phyloP scores from a whole-genome alignment of 371 early-diverging fungal genomes.

The Enterospora canceri region DNA sequence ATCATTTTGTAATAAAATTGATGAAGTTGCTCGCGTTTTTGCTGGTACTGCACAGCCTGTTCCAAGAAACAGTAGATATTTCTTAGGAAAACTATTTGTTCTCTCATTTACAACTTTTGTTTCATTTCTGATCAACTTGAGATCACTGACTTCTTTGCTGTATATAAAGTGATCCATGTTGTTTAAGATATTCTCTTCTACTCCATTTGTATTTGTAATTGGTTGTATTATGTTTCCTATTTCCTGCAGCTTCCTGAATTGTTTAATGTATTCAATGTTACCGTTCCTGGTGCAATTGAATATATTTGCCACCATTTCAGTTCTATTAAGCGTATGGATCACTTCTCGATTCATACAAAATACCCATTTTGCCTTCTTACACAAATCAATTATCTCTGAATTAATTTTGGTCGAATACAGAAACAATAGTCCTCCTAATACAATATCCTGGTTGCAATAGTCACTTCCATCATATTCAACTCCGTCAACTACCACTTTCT shows the following conservation, averaged over 20 bases:
- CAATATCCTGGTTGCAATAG: conserved; percentile 31
- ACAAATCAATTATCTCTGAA: neutral
- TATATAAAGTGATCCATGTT: neutral
- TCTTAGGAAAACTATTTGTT: conserved; percentile 1
- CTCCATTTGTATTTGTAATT: neutral
- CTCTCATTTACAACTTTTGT: neutral
- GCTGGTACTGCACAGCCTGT: conserved; percentile 87
- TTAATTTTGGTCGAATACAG: neutral
- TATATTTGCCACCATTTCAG: conserved; percentile 2
- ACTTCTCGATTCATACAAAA: neutral
- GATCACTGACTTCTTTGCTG: neutral
- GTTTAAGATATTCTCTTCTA: neutral
- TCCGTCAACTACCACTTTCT: conserved; percentile 10
- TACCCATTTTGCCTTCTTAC: neutral
- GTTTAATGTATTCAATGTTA: neutral
- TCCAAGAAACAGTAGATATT: conserved; percentile 59
- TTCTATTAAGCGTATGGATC: neutral
- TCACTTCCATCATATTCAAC: conserved; percentile 25
- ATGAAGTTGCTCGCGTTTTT: conserved; percentile 77
- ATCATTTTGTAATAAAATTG: conserved; percentile 45
- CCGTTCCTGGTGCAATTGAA: neutral
- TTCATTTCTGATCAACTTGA: neutral
- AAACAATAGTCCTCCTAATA: conserved; percentile 15
- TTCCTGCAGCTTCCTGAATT: neutral
- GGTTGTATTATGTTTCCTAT: neutral